A percentile compares a stretch with the other conserved stretches of the same genome.
These are phyloP conservation scores for Danielia reshetovae DNA, from an alignment of 805 yeast species.

Conservation along the genomic window DNA sequence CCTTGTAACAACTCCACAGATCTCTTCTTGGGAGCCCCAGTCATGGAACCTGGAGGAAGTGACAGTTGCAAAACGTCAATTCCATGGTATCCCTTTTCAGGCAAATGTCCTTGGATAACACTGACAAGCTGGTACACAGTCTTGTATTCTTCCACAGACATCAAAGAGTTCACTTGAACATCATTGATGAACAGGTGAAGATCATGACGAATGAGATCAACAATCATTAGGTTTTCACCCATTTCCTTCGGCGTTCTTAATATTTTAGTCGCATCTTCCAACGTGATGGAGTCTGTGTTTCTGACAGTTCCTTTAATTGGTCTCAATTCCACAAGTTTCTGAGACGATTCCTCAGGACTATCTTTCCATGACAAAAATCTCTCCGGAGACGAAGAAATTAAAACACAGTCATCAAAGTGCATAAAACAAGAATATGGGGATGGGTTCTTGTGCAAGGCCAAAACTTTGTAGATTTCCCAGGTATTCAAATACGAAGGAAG, in stretches of 20 bases:
- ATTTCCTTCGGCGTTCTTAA: slow-evolving; percentile 84
- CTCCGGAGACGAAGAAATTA: slow-evolving; percentile 92
- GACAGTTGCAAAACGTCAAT: slow-evolving; percentile 74
- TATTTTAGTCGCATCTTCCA: slow-evolving; percentile 57
- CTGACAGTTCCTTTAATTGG: slow-evolving; percentile 96
- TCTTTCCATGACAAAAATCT: slow-evolving; percentile 79
- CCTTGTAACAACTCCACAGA: slow-evolving; percentile 77
- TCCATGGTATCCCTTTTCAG: slow-evolving; percentile 48
- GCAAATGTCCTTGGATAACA: slow-evolving; percentile 67
- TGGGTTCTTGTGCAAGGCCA: slow-evolving; percentile 68
- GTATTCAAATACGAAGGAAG: slow-evolving; percentile 50
- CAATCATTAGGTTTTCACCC: slow-evolving; percentile 96
- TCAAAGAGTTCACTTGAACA: slow-evolving; percentile 72
- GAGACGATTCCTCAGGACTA: slow-evolving; percentile 18
- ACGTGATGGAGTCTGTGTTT: slow-evolving; percentile 51
- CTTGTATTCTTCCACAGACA: slow-evolving; percentile 89
- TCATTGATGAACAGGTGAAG: slow-evolving; percentile 59
- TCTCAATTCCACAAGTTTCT: slow-evolving; percentile 64
- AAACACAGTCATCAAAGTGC: slow-evolving; percentile 57
- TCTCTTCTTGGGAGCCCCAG: slow-evolving; percentile 96
- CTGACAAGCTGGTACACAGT: slow-evolving; percentile 91
- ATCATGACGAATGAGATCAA: slow-evolving; percentile 92
- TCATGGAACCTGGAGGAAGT: slow-evolving; percentile 98
- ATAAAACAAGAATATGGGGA: slow-evolving; percentile 88
- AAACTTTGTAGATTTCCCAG: slow-evolving; percentile 77